Base-by-base conservation (phyloP, 2,329 filamentous ascomycete species). In the Trichophyton benhamiae region DNA sequence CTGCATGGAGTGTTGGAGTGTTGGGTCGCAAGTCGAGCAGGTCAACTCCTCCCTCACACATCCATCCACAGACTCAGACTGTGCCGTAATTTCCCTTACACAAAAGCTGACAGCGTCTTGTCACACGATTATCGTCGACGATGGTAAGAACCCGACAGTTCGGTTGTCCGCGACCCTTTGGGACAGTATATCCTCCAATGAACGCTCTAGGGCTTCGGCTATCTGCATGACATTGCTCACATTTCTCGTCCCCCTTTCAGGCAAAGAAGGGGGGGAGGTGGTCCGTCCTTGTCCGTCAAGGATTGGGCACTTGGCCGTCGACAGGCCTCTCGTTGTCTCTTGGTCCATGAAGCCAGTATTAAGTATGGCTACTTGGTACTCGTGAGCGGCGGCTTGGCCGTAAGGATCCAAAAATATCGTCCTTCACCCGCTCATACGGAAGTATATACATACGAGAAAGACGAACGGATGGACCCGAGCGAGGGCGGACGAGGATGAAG, bases 201-300 rank as follows among this genome's bases (percentile, higher is more conserved):
- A 58, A 30, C 27, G 55, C 27, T 2, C n/a, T 22, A 33, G n/a
- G 55, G 30, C 33, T 33, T 59, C 42, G 57, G 57, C 20, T 44
- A 46, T 59, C 57, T 58, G 55, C 57, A 59, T 59, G 38, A 27
- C 57, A 59, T 59, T 58, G 33, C 55, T 58, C 55, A 33, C 33
- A 46, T 46, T 59, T 48, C 27, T 17, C n/a, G 36, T 59, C 9
- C 15, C 15, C n/a, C 15, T 44, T 44, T 17, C 15, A 44, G n/a
- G 41, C 15, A 44, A 7, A 44, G 15, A 44, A 44, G 22, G 22
- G 49, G 22, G 22, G 49, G 3, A 15, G 25, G 27, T 33, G 49
- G 49, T n/a, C 49, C 25, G 49, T n/a, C 49, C 49, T 33, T 53
- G 49, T 25, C n/a, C 25, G 49, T 22, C 49, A 13, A 33, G 49